Percentiles rank a stretch among this genome's conserved stretches.
phyloP scores from a whole-genome alignment of 2,329 filamentous ascomycete genomes.

The Beauveria sp. region DNA sequence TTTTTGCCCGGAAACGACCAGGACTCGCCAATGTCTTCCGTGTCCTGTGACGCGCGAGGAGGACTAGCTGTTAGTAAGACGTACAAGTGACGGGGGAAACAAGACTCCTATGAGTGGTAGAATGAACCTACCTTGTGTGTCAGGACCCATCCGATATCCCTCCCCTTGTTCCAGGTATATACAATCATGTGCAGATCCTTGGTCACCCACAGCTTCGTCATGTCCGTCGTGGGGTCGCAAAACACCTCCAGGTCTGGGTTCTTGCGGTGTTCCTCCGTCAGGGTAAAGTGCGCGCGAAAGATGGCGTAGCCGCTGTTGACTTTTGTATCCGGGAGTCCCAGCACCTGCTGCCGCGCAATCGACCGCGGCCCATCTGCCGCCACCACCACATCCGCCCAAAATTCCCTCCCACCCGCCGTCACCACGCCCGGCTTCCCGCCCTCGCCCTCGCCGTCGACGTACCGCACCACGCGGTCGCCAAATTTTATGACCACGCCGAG shows the following conservation, averaged over 20 bases:
- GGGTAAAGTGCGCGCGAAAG: background rate
- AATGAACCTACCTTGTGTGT: background rate
- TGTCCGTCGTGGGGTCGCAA: background rate
- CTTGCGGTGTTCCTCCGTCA: background rate
- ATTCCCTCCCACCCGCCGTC: background rate
- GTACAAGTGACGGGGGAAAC: too few relatives aligned
- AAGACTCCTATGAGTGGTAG: too few relatives aligned
- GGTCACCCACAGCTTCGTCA: background rate
- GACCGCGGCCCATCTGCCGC: background rate
- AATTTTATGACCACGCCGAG: background rate
- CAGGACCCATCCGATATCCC: background rate
- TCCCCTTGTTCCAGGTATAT: background rate
- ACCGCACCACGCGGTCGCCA: background rate
- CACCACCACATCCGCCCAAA: background rate
- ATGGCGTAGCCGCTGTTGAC: background rate
- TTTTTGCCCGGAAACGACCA: background rate
- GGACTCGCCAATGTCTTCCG: background rate
- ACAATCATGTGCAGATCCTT: background rate
- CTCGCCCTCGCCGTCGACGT: background rate
- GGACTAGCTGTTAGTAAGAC: background rate
- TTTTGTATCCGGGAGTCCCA: background rate
- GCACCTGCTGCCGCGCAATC: background rate
- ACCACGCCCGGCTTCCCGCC: background rate
- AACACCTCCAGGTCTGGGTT: background rate
- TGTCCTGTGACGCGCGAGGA: background rate